Percentiles rank a stretch among this genome's conserved stretches.
Evolutionary conservation across 2,329 filamentous ascomycete species (phyloP).

Genomic region (Sporothrix phasma): DNA sequence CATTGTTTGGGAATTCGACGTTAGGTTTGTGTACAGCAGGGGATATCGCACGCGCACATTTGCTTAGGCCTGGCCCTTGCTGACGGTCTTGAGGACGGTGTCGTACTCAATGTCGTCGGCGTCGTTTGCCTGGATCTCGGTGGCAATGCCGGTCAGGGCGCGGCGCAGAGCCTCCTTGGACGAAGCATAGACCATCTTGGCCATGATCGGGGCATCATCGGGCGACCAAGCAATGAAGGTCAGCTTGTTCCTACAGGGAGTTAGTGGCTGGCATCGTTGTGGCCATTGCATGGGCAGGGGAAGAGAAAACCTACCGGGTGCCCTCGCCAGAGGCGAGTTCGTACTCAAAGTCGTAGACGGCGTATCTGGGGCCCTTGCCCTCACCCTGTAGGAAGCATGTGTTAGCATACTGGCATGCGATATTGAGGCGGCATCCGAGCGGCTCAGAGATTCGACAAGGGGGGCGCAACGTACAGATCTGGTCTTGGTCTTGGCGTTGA

Average conservation of each 20-base stretch:
- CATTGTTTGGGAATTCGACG: neutral
- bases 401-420: neutral
- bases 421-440: no score
- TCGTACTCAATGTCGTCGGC: conserved; percentile 72
- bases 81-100: conserved; percentile 55
- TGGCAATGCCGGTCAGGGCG: conserved; percentile 62
- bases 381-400: conserved; percentile 37
- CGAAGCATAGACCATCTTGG: conserved; percentile 84
- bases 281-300: no score
- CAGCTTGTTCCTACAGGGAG: conserved; percentile 52
- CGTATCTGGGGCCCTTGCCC: conserved; percentile 65
- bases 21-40: conserved; percentile 20
- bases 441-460: no score
- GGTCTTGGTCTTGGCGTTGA: conserved; percentile 63
- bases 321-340: conserved; percentile 62
- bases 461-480: conserved; percentile 44
- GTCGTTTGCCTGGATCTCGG: conserved; percentile 78
- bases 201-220: conserved; percentile 70
- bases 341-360: conserved; percentile 79
- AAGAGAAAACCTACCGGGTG: conserved; percentile 43
- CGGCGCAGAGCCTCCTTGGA: conserved; percentile 82
- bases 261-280: neutral
- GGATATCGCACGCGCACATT: neutral
- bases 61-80: conserved; percentile 46
- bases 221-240: conserved; percentile 72